A percentile compares a stretch with the other conserved stretches of the same genome.
These are phyloP conservation scores for Hypomyces rosellus DNA, from an alignment of 2,329 filamentous ascomycete genomes.

Conservation along the genomic window DNA sequence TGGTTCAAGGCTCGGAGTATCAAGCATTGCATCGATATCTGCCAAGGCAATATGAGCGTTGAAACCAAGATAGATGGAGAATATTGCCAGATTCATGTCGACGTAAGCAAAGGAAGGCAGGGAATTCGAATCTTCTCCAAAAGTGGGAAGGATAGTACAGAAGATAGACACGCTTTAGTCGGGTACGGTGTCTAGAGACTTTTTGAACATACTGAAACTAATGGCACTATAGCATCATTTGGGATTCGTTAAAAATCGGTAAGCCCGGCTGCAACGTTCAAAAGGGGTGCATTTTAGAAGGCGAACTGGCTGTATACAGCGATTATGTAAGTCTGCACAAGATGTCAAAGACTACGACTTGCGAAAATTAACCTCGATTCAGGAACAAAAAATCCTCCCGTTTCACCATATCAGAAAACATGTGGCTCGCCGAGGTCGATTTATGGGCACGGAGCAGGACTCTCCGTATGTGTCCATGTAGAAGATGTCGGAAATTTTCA, in stretches of 20 bases:
- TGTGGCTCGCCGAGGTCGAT: slow-evolving; percentile 64
- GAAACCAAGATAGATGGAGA: slow-evolving; percentile 85
- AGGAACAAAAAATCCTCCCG: slow-evolving; percentile 57
- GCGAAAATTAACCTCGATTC: background rate
- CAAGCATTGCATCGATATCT: slow-evolving; percentile 65
- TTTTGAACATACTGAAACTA: background rate
- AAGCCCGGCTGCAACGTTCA: slow-evolving; percentile 51
- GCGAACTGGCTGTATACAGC: slow-evolving; percentile 75
- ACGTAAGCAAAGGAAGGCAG: slow-evolving; percentile 48
- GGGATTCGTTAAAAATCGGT: slow-evolving; percentile 58
- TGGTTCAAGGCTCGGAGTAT: slow-evolving; percentile 65
- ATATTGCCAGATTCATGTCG: slow-evolving; percentile 83
- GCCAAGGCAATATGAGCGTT: slow-evolving; percentile 57
- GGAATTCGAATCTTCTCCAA: slow-evolving; percentile 83
- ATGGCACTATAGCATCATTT: slow-evolving; percentile 44
- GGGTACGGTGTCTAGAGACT: slow-evolving; percentile 28
- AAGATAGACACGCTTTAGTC: slow-evolving; percentile 59
- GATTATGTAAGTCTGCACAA: no score
- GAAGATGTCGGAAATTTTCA: background rate
- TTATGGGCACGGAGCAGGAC: slow-evolving; percentile 61
- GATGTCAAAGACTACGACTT: no score
- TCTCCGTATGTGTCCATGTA: slow-evolving; percentile 47
- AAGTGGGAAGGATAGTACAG: slow-evolving; percentile 81
- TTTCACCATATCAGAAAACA: slow-evolving; percentile 83
- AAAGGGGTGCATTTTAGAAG: slow-evolving; percentile 69